Evolutionary conservation across 169 alveolate genomes (phyloP), one percentile per base, ranked within the genome.

Genomic region (Plasmodium falciparum): DNA sequence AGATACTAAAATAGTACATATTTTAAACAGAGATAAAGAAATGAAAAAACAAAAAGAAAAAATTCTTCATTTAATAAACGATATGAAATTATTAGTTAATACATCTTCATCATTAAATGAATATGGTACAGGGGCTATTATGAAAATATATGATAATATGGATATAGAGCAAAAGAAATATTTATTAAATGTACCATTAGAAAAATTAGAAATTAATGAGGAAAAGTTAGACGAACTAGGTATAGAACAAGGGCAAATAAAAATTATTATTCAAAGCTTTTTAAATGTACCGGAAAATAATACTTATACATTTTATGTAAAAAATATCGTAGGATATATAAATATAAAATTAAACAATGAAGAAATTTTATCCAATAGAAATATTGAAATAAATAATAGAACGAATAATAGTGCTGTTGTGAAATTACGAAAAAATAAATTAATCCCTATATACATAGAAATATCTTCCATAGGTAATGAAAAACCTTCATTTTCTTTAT

Each of bases 51-150:
- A 83, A 83, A 83, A 70, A 20, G 85, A 70, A 69, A 83, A 69
- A 58, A 69, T 83, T 9, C 49, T 47, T 7, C 33, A 83, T 65
- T 54, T 83, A 50, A 83, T 83, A 73, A 56, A 62, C 49, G 72
- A 83, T 33, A 58, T 83, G 59, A 83, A 83, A 83, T 59, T 49
- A 58, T 50, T 83, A 24, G 24, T 83, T 59, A 56, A 33, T 13
- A 83, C 65, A 9, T 52, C 91, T 56, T 83, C 91, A 22, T 45
- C 85, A 24, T 70, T 83, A 73, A 73, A 49, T 17, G 61, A 83
- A 58, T 83, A 83, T 58, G 91, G 91, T n/a, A 83, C 83, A 11
- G 91, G 91, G 2, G 91, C 91, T 29, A 20, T 83, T 22, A 83
- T 83, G 91, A 59, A 70, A 58, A 59, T 83, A 69, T 83, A 83